A percentile compares a stretch with the other conserved stretches of the same genome.
Conservation (phyloP, 2,329 filamentous ascomycete genomes). For the Davidsoniella neocaledoniae region DNA sequence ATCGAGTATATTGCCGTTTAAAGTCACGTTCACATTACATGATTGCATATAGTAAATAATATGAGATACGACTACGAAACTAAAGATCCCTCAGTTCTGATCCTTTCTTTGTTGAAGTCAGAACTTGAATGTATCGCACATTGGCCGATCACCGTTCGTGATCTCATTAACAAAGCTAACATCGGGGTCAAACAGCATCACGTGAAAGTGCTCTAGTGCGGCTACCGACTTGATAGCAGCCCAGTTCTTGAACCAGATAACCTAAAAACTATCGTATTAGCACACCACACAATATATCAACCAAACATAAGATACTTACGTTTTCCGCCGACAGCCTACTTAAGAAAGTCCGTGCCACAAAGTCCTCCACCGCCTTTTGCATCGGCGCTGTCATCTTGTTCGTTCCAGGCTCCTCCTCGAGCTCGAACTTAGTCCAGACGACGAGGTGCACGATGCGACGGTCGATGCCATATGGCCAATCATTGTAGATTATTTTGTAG, state of each 20-base stretch:
- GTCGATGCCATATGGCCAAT: slow-evolving; percentile 89
- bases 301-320: slow-evolving; percentile 24
- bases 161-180: slow-evolving; percentile 49
- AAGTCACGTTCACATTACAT: too few species aligned
- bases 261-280: slow-evolving; percentile 15
- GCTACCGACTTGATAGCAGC: slow-evolving; percentile 66
- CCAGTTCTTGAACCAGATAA: slow-evolving; percentile 54
- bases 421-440: slow-evolving; percentile 79
- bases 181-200: slow-evolving; percentile 73
- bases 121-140: slow-evolving; percentile 28
- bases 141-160: slow-evolving; percentile 57
- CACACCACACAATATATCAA: neutral
- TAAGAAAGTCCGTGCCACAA: slow-evolving; percentile 51
- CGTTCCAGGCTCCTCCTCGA: slow-evolving; percentile 49
- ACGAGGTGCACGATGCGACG: slow-evolving; percentile 65
- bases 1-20: slow-evolving; percentile 30
- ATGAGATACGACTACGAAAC: too few species aligned
- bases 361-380: slow-evolving; percentile 50
- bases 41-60: too few species aligned
- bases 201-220: slow-evolving; percentile 83
- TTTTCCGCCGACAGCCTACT: slow-evolving; percentile 31
- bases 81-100: too few species aligned
- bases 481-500: slow-evolving; percentile 64
- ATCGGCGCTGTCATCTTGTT: slow-evolving; percentile 51
- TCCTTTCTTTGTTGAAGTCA: neutral